Percentiles rank a stretch among this genome's conserved stretches.
Evolutionary conservation across 768 basidiomycete genomes (phyloP).

Genomic region (Pulveroboletus sp.): DNA sequence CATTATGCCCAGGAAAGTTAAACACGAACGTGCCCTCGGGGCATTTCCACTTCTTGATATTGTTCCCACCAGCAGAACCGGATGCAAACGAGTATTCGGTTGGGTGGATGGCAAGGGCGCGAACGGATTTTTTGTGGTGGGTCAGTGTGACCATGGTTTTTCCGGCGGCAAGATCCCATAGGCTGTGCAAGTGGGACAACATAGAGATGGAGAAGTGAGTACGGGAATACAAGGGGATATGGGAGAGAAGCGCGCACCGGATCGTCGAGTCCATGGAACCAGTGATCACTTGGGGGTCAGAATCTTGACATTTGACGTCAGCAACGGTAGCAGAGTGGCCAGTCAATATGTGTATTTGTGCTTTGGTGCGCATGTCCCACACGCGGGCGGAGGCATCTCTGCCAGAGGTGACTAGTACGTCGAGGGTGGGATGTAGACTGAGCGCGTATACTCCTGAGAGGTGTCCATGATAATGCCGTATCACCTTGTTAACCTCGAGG

Average conservation of each 20-base stretch:
- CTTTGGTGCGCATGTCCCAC: slow-evolving; percentile 99
- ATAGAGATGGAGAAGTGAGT: neutral
- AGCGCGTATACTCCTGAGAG: slow-evolving; percentile 96
- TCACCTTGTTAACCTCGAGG: slow-evolving; percentile 97
- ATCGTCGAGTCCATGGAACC: slow-evolving; percentile 98
- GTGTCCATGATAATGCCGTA: slow-evolving; percentile 97
- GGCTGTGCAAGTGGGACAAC: slow-evolving; percentile 36
- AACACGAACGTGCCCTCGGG: slow-evolving; percentile 94
- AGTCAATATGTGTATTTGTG: slow-evolving; percentile 86
- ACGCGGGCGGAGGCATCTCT: slow-evolving; percentile 96
- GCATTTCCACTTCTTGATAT: slow-evolving; percentile 99
- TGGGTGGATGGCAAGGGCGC: slow-evolving; percentile 90
- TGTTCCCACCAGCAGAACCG: slow-evolving; percentile 96
- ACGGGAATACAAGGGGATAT: no score
- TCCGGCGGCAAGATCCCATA: slow-evolving; percentile 98
- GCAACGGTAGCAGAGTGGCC: slow-evolving; percentile 96
- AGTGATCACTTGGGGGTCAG: slow-evolving; percentile 96
- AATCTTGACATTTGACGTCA: slow-evolving; percentile 93
- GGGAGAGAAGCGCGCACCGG: slow-evolving; percentile 46
- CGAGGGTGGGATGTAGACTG: slow-evolving; percentile 90
- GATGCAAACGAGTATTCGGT: slow-evolving; percentile 96
- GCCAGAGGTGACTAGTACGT: slow-evolving; percentile 91
- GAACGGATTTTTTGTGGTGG: slow-evolving; percentile 99
- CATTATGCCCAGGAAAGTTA: slow-evolving; percentile 95
- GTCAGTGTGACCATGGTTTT: slow-evolving; percentile 95